phyloP scores from a whole-genome alignment of 2,329 filamentous ascomycete genomes.

The Apiospora malaysiana region DNA sequence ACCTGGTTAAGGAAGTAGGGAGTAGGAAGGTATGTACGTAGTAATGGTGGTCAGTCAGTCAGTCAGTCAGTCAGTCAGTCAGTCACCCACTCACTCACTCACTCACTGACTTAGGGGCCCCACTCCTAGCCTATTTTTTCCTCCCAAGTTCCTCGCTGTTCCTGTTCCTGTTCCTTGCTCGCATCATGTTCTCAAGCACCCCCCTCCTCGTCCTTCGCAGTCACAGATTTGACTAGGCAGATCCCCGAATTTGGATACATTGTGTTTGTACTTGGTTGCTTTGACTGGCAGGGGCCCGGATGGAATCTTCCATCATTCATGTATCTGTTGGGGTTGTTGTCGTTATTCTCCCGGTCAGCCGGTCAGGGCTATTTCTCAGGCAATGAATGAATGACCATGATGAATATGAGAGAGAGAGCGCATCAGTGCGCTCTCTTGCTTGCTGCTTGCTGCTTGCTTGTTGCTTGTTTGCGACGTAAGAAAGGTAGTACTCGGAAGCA shows the following conservation, averaged over 20 bases:
- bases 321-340: too few relatives aligned
- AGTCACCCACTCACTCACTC: too few relatives aligned
- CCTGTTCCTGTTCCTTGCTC: conserved; percentile 2
- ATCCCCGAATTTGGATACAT: not conserved
- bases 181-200: conserved; percentile 16
- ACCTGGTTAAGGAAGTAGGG: too few relatives aligned
- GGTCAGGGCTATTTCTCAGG: too few relatives aligned
- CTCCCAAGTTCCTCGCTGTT: not conserved
- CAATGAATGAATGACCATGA: not conserved
- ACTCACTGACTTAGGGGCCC: conserved; percentile 15
- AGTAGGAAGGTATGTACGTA: too few relatives aligned
- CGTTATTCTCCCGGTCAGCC: too few relatives aligned
- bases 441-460: not conserved
- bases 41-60: too few relatives aligned
- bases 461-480: not conserved
- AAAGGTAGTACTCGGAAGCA: conserved; percentile 4
- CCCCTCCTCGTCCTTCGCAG: not conserved
- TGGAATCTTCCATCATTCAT: too few relatives aligned
- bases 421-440: not conserved
- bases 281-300: too few relatives aligned
- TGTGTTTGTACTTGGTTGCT: not conserved
- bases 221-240: conserved; percentile 7
- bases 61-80: too few relatives aligned
- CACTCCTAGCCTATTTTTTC: conserved; percentile 9
- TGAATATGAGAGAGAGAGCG: not conserved